These are phyloP conservation scores for Saccharomycopsis sp. DNA, from an alignment of 805 yeast species.

Conservation along the genomic window DNA sequence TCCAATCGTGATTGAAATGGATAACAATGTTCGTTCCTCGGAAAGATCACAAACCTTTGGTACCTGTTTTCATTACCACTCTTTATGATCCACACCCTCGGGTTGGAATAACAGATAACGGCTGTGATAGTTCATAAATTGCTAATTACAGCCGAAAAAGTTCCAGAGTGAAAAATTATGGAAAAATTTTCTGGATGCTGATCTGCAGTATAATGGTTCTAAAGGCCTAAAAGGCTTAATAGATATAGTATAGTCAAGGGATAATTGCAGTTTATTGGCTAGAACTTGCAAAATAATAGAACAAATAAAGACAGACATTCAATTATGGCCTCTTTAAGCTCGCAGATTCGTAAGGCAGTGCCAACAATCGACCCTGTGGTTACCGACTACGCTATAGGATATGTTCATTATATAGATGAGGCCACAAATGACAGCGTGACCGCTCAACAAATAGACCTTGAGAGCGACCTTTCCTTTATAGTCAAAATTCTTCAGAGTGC, in stretches of 20 bases:
- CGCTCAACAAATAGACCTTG: constrained; percentile 63
- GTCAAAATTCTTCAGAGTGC: constrained; percentile 65
- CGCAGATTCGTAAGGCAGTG: constrained; percentile 76
- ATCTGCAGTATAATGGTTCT: not conserved
- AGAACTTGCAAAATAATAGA: not conserved
- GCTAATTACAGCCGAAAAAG: not conserved
- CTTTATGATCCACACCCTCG: too few relatives aligned
- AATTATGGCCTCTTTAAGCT: constrained; percentile 9
- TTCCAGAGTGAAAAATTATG: not conserved
- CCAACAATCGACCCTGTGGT: constrained; percentile 84
- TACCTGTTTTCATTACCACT: too few relatives aligned
- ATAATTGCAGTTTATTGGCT: not conserved
- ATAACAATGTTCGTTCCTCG: too few relatives aligned
- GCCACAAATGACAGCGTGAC: constrained; percentile 78
- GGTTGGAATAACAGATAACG: too few relatives aligned
- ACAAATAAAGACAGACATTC: not conserved
- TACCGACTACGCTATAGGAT: constrained; percentile 84
- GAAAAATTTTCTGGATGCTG: not conserved
- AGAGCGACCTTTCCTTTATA: constrained; percentile 62
- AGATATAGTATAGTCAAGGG: not conserved
- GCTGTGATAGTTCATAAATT: not conserved
- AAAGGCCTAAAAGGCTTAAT: not conserved
- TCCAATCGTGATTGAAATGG: too few relatives aligned
- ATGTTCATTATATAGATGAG: constrained; percentile 72
- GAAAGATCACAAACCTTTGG: too few relatives aligned